Conservation (phyloP, 129 eudicot species). For the Flaveria brownii region DNA sequence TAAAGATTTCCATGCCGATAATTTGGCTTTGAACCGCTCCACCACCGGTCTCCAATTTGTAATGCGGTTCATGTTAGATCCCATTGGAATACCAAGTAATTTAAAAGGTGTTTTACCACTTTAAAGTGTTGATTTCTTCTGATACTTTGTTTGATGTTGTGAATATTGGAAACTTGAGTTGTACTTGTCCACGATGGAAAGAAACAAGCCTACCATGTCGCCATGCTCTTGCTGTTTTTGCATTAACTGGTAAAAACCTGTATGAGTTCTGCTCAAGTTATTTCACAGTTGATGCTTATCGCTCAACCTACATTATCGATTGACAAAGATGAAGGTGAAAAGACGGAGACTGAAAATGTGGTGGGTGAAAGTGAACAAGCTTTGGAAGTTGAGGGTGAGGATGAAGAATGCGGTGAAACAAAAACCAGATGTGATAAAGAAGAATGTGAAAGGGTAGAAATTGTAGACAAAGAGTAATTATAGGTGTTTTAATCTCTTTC, state of each 20-base stretch:
- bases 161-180: slow-evolving; percentile 53
- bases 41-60: too few species aligned
- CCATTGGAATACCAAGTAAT: too few species aligned
- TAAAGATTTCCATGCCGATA: too few species aligned
- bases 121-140: slow-evolving; percentile 56
- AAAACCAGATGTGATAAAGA: slow-evolving; percentile 4
- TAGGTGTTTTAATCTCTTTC: neutral
- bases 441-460: slow-evolving; percentile 11
- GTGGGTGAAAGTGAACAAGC: slow-evolving; percentile 17
- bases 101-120: too few species aligned
- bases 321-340: slow-evolving; percentile 35
- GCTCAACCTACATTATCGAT: slow-evolving; percentile 53
- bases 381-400: neutral
- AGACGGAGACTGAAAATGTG: neutral
- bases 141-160: slow-evolving; percentile 75
- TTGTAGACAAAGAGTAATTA: neutral
- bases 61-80: too few species aligned
- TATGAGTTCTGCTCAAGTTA: slow-evolving; percentile 63
- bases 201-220: slow-evolving; percentile 61
- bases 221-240: slow-evolving; percentile 48
- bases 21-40: too few species aligned
- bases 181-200: slow-evolving; percentile 72
- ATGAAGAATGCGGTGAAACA: neutral
- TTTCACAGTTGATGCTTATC: slow-evolving; percentile 63
- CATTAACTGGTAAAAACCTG: slow-evolving; percentile 33